phyloP scores from a whole-genome alignment of 2,329 filamentous ascomycete species.

The Beauveria sp. region DNA sequence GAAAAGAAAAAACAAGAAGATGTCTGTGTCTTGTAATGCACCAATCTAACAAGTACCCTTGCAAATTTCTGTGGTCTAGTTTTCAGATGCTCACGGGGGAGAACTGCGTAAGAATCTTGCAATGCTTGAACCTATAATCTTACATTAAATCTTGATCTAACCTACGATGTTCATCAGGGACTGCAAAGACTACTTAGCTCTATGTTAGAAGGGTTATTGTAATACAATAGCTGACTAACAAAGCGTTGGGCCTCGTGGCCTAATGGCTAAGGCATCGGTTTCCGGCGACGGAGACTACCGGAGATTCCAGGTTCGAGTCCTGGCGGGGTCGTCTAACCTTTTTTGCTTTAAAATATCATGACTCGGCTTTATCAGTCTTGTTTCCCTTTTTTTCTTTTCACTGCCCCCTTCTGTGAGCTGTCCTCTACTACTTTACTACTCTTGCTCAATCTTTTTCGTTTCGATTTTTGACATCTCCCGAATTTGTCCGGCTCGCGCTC shows the following conservation, averaged over 20 bases:
- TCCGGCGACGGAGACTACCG: slow-evolving; percentile 1
- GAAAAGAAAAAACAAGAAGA: too few relatives aligned
- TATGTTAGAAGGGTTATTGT: neutral
- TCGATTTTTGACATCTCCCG: too few relatives aligned
- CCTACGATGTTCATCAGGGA: too few relatives aligned
- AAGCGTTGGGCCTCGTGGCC: slow-evolving; percentile 1
- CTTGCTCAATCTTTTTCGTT: too few relatives aligned
- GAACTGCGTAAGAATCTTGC: too few relatives aligned
- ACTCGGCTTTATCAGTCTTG: neutral
- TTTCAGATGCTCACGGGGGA: too few relatives aligned
- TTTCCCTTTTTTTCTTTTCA: neutral
- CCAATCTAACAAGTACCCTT: too few relatives aligned
- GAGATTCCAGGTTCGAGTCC: slow-evolving; percentile 11
- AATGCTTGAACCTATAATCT: too few relatives aligned
- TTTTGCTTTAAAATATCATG: neutral
- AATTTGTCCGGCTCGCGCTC: neutral
- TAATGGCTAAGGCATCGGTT: slow-evolving; percentile 10
- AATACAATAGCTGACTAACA: neutral
- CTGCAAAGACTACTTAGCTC: too few relatives aligned
- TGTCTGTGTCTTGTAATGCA: too few relatives aligned
- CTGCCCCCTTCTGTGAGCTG: neutral
- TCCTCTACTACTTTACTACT: neutral
- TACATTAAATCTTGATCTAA: too few relatives aligned
- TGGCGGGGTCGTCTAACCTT: slow-evolving; percentile 4
- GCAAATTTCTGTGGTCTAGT: fast-evolving